phyloP scores from a whole-genome alignment of 2,329 filamentous ascomycete species.

The Diatrype stigma region DNA sequence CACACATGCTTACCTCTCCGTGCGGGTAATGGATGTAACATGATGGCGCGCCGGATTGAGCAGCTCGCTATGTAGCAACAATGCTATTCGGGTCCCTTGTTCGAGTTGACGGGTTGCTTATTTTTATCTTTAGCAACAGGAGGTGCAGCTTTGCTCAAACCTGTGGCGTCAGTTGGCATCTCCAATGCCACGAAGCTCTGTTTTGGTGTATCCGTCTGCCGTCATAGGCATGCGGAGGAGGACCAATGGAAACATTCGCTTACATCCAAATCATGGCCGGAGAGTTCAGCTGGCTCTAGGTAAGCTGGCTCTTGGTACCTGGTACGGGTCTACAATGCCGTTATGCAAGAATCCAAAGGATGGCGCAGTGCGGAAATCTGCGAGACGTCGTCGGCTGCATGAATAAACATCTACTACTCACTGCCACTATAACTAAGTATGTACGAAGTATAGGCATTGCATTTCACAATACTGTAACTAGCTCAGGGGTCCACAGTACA shows the following conservation, averaged over 20 bases:
- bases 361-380: not conserved
- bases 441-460: not conserved
- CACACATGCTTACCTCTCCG: constrained; percentile 15
- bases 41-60: constrained; percentile 17
- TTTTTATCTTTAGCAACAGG: constrained; percentile 5
- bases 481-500: not conserved
- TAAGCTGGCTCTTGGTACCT: too few species aligned
- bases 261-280: not conserved
- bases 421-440: not conserved
- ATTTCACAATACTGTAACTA: not conserved
- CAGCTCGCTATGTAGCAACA: constrained; percentile 11
- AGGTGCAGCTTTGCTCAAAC: constrained; percentile 10
- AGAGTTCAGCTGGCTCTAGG: too few species aligned
- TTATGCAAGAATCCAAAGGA: not conserved
- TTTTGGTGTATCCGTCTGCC: not conserved
- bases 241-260: not conserved
- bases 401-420: not conserved
- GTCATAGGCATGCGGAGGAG: not conserved
- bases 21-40: constrained; percentile 21
- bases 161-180: constrained; percentile 15
- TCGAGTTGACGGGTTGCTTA: not conserved
- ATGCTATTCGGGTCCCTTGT: constrained; percentile 3
- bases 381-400: not conserved
- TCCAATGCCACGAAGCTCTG: not conserved
- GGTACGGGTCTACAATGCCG: too few species aligned